Evolutionary conservation across 306 rosid species (phyloP).

Genomic region (Lupinus albus): DNA sequence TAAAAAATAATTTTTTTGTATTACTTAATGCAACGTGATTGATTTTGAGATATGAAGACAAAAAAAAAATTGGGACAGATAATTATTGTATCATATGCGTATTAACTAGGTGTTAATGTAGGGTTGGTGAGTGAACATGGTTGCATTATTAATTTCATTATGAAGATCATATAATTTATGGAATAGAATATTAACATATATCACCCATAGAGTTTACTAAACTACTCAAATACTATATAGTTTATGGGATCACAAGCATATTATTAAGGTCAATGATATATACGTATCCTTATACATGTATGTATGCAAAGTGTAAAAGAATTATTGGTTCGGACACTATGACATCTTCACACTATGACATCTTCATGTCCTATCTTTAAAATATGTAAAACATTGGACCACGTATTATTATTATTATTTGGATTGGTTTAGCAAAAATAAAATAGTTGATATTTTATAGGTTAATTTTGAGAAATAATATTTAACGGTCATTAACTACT

Average conservation of each 20-base stretch:
- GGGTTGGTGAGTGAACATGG: conserved; percentile 54
- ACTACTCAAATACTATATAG: neutral
- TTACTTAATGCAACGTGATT: too few relatives aligned
- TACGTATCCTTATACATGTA: conserved; percentile 18
- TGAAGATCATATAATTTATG: neutral
- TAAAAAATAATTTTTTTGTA: too few relatives aligned
- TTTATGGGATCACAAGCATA: conserved; percentile 39
- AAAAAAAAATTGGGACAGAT: too few relatives aligned
- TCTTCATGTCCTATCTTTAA: conserved; percentile 52
- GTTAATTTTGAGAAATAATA: too few relatives aligned
- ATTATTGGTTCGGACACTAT: conserved; percentile 67
- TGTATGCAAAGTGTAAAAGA: conserved; percentile 34
- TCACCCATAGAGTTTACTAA: too few relatives aligned
- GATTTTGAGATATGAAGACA: too few relatives aligned
- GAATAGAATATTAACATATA: too few relatives aligned
- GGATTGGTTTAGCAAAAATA: too few relatives aligned
- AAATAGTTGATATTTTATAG: too few relatives aligned
- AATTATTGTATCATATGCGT: too few relatives aligned
- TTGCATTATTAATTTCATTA: conserved; percentile 40
- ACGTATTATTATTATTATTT: too few relatives aligned
- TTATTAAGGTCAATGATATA: conserved; percentile 35
- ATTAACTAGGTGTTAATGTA: conserved; percentile 48
- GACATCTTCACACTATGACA: conserved; percentile 64
- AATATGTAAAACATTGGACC: neutral
- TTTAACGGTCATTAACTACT: too few relatives aligned